Percentiles rank a stretch among this genome's conserved stretches.
Conservation (phyloP, 1,284 basidiomycete species). For the Cutaneotrichosporon daszewskae region DNA sequence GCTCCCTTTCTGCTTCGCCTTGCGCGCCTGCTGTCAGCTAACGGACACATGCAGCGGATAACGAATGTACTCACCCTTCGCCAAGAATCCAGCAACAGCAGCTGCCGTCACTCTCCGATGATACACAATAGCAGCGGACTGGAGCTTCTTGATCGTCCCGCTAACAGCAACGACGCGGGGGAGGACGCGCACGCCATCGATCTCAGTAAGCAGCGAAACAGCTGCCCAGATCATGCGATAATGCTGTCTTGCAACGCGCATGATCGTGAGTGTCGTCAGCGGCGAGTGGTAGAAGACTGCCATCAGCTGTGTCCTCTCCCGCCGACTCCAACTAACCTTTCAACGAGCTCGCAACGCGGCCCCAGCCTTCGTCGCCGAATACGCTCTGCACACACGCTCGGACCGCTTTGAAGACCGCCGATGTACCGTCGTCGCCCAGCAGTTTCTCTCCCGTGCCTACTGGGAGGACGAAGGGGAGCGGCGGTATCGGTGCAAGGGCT, state of each 20-base stretch:
- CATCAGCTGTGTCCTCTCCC: neutral
- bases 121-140: constrained; percentile 36
- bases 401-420: constrained; percentile 28
- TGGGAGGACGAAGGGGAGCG: constrained; percentile 33
- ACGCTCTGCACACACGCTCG: constrained; percentile 25
- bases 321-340: constrained; percentile 26
- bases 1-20: constrained; percentile 12
- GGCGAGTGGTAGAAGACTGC: constrained; percentile 43
- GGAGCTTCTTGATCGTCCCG: constrained; percentile 44
- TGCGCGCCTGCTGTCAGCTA: constrained; percentile 8
- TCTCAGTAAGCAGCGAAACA: constrained; percentile 24
- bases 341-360: constrained; percentile 36
- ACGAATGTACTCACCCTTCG: constrained; percentile 16
- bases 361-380: constrained; percentile 47
- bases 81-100: constrained; percentile 19
- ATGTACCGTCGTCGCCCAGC: constrained; percentile 22
- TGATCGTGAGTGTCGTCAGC: constrained; percentile 37
- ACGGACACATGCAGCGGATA: neutral
- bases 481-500: constrained; percentile 19
- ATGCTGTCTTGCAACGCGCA: constrained; percentile 39
- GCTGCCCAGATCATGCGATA: constrained; percentile 33
- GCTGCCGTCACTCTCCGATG: constrained; percentile 29
- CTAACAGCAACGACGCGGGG: constrained; percentile 40
- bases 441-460: constrained; percentile 3
- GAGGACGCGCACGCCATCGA: constrained; percentile 21